These are phyloP conservation scores for Decorospora gaudefroyi DNA, from an alignment of 2,329 filamentous ascomycete species.

Conservation along the genomic window DNA sequence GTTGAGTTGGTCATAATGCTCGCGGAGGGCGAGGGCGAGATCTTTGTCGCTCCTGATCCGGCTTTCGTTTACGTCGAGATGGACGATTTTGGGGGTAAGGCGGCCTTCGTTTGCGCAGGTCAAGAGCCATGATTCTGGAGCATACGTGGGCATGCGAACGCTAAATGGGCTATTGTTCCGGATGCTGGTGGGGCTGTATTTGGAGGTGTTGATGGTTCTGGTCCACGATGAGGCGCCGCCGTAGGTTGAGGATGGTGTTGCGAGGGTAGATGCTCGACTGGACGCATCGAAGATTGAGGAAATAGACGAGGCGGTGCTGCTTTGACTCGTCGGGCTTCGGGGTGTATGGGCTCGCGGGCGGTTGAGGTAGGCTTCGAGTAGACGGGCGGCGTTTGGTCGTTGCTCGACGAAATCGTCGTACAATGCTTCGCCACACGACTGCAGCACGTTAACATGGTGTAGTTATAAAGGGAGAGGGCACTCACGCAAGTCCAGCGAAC, in stretches of 20 bases:
- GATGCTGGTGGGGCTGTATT: slow-evolving; percentile 32
- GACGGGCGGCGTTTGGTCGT: slow-evolving; percentile 45
- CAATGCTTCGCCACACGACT: slow-evolving; percentile 42
- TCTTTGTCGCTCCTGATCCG: slow-evolving; percentile 45
- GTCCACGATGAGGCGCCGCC: slow-evolving; percentile 28
- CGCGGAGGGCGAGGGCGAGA: slow-evolving; percentile 40
- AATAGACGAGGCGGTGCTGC: slow-evolving; percentile 34
- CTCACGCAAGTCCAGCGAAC: slow-evolving; percentile 47
- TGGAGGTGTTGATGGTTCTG: slow-evolving; percentile 22
- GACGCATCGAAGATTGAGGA: slow-evolving; percentile 34
- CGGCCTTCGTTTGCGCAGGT: slow-evolving; percentile 48
- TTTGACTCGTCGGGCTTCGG: slow-evolving; percentile 25
- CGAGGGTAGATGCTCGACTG: slow-evolving; percentile 33
- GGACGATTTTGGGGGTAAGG: slow-evolving; percentile 46
- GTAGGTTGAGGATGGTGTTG: slow-evolving; percentile 38
- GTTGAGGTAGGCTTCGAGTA: slow-evolving; percentile 48
- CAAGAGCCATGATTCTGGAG: slow-evolving; percentile 43
- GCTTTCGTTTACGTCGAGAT: slow-evolving; percentile 43
- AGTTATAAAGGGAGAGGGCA: not conserved
- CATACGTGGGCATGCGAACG: slow-evolving; percentile 25
- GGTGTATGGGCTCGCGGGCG: slow-evolving; percentile 36
- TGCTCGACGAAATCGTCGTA: slow-evolving; percentile 49
- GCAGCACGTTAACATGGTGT: slow-evolving; percentile 1
- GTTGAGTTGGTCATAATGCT: slow-evolving; percentile 45
- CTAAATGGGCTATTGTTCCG: slow-evolving; percentile 32